Evolutionary conservation across 495 filamentous ascomycete species (phyloP).

Genomic region (Poronia punctata): DNA sequence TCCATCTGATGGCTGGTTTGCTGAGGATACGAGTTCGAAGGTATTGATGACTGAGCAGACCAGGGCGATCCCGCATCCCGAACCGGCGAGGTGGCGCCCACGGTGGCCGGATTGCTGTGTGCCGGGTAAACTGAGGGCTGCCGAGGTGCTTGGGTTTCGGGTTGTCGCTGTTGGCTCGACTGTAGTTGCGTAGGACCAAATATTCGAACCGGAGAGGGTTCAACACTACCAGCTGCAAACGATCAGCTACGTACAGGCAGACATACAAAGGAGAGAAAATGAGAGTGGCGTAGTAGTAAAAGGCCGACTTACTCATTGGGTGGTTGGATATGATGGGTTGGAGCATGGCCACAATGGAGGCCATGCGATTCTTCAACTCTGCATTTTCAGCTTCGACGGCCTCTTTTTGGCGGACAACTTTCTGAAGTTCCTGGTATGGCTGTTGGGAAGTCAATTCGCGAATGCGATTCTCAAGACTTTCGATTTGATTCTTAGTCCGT

Average conservation of each 20-base stretch:
- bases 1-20: constrained; percentile 1
- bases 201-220: constrained; percentile 14
- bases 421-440: constrained; percentile 72
- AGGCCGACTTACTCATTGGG: constrained; percentile 21
- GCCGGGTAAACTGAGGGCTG: constrained; percentile 18
- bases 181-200: constrained; percentile 11
- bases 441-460: constrained; percentile 54
- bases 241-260: constrained; percentile 5
- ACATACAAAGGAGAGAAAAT: neutral
- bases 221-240: constrained; percentile 13
- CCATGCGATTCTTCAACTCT: constrained; percentile 57
- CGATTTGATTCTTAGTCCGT: constrained; percentile 67
- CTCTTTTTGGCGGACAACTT: constrained; percentile 61
- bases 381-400: constrained; percentile 62
- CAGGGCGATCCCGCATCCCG: constrained; percentile 22
- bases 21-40: constrained; percentile 8
- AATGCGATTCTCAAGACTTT: constrained; percentile 45
- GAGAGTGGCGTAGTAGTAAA: neutral
- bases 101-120: constrained; percentile 27
- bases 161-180: constrained; percentile 1
- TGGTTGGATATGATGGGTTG: constrained; percentile 46
- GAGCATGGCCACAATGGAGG: constrained; percentile 53
- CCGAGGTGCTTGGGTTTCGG: constrained; percentile 4
- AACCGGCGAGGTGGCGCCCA: constrained; percentile 30
- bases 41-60: constrained; percentile 19